A percentile compares a stretch with the other conserved stretches of the same genome.
These are phyloP conservation scores for Phoma sp. DNA, from an alignment of 2,329 filamentous ascomycete genomes.

Conservation along the genomic window DNA sequence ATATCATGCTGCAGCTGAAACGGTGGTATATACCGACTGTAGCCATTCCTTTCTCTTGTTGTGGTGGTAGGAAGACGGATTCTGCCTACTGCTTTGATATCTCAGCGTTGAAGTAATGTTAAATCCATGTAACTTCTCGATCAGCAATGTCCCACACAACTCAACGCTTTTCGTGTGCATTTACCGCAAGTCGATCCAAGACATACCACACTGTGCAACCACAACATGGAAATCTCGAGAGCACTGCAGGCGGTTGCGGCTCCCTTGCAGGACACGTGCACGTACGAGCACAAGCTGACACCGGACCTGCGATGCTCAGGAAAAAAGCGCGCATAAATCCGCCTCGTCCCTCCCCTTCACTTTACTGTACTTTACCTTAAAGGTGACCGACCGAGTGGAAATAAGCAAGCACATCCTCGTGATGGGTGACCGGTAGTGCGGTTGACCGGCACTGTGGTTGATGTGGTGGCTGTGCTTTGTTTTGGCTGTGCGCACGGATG, in stretches of 20 bases:
- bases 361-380: background rate
- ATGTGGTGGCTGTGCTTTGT: constrained; percentile 17
- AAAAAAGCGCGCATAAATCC: constrained; percentile 3
- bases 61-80: background rate
- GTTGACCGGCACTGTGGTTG: constrained; percentile 18
- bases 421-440: too few relatives aligned
- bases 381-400: background rate
- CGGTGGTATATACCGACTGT: background rate
- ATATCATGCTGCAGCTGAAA: background rate
- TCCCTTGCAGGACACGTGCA: background rate
- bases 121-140: background rate
- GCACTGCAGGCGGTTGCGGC: background rate
- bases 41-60: background rate
- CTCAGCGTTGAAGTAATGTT: background rate
- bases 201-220: too few relatives aligned
- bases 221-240: background rate
- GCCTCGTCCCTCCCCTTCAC: background rate
- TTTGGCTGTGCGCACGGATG: background rate
- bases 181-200: background rate
- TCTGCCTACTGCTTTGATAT: background rate
- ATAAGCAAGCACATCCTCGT: background rate
- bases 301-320: background rate
- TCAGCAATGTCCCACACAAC: background rate
- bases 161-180: background rate
- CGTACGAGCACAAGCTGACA: background rate